These are phyloP conservation scores for Amanita rimosa DNA, from an alignment of 768 basidiomycete genomes.

Conservation along the genomic window DNA sequence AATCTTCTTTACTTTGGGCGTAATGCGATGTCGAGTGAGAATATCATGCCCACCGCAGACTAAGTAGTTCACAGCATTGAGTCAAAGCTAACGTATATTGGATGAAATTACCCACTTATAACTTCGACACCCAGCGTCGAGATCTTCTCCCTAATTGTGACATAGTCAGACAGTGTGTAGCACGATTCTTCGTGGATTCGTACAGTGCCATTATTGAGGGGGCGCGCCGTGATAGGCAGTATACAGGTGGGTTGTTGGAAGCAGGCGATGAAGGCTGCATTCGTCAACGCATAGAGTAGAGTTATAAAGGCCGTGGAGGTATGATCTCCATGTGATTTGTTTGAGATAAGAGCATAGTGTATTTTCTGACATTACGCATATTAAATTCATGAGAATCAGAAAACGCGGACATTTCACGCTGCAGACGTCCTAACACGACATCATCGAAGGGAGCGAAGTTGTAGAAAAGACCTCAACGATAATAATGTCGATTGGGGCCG, in stretches of 20 bases:
- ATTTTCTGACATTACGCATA: background rate
- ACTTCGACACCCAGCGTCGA: background rate
- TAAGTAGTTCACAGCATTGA: background rate
- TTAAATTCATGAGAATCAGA: background rate
- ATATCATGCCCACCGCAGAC: background rate
- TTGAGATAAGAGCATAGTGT: no score
- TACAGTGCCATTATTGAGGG: background rate
- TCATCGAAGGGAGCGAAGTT: no score
- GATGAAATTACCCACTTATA: background rate
- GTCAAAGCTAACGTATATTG: background rate
- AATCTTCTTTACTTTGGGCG: background rate
- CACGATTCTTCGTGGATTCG: background rate
- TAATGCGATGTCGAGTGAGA: background rate
- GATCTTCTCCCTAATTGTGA: background rate
- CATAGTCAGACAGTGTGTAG: no score
- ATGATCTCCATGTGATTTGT: background rate
- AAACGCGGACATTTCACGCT: no score
- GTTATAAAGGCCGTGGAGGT: background rate
- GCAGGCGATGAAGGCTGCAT: background rate
- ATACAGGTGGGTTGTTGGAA: background rate
- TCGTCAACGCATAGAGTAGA: background rate
- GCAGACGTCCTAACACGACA: no score
- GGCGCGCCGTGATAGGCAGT: background rate
- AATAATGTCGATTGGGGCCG: no score
- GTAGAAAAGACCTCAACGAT: no score